Base-by-base conservation (phyloP, 2,329 filamentous ascomycete genomes). In the Ophiostoma novo-ulmi region DNA sequence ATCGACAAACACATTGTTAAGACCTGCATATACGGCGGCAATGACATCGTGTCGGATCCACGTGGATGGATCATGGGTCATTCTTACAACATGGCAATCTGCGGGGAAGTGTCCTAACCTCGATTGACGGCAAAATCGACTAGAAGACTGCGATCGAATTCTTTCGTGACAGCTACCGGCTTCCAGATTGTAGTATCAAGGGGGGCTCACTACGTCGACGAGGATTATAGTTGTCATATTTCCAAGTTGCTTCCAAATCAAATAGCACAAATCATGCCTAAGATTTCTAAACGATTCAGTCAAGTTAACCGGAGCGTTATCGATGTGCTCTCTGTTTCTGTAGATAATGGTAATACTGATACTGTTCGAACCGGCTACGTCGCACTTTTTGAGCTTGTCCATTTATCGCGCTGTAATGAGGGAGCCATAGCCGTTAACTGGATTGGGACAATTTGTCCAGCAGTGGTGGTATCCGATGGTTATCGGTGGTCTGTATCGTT, bases 401-500 rank as follows among this genome's bases (percentile, higher is more conserved):
- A 20, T 6, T 48, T 22, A 22, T 55, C 48, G 8, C 6, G 22
- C 22, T 61, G 55, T 61, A 61, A 61, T 61, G 55, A 61, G 22
- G 3, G 11, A 13, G n/a, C 52, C 5, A 5, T 58, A n/a, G 52
- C 11, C 26, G 13, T 31, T 35, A 63, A 63, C 58, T 35, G 14
- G 7, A 63, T 63, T 63, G 13, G 58, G 58, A 36, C 26, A 63
- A 35, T 63, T 63, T 63, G 58, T 63, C 58, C 58, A 63, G 58
- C 26, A 35, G 58, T 63, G 14, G 58, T 35, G 22, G 44, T 48
- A 48, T 48, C 17, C 13, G 4, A 7, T 48, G 44, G 17, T 48
- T 48, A 48, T 48, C 44, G 17, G n/a, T 26, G 52, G 52, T 22
- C 52, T 26, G 26, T 26, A 63, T 63, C 26, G 58, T 35, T 63